Base-by-base conservation (phyloP, 1,284 basidiomycete species). In the Amylostereum areolatum region DNA sequence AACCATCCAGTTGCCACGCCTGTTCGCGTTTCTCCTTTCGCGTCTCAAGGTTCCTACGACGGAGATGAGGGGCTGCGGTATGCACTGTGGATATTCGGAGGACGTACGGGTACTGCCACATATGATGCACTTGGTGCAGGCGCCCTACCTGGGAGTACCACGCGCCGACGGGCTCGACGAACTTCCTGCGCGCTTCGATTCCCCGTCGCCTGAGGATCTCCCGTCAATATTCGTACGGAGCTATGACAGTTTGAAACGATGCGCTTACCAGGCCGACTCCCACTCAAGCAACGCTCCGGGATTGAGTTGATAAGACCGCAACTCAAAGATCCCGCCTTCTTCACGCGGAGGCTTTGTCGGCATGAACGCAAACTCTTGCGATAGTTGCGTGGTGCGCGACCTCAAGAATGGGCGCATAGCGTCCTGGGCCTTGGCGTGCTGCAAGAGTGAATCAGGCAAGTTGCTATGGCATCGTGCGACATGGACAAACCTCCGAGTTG, bases 61-160 rank as follows among this genome's bases (percentile, higher is more conserved):
- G 27, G 25, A 30, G 27, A 35, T 32, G 33, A 25, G 30, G 24
- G 43, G 11, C 48, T 6, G 49, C 45, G 44, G 46, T 39, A 25
- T 44, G 29, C 48, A 52, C 43, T 42, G 28, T 44, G 50, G 52
- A 32, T 45, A 12, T n/a, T 37, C 47, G 50, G 42, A 32, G 40
- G 24, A 75, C 89, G 62, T 59, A 91, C 87, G 85, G 82, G 64
- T 93, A 95, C 69, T 94, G 91, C 93, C 92, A 96, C 68, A 96
- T 78, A 69, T 96, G 92, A 64, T 95, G 89, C 18, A 95, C 92
- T 60, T 92, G 81, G 66, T 96, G 92, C 47, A 96, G 72, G 49
- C 86, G 79, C 41, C 95, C 94, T 42, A 95, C 78, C 68, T 97
- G 94, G 40, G 89, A 86, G 69, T 94, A 97, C 90, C 92, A 97